Evolutionary conservation across 257 asterid genomes (phyloP).

Genomic region (Solanum boliviense): DNA sequence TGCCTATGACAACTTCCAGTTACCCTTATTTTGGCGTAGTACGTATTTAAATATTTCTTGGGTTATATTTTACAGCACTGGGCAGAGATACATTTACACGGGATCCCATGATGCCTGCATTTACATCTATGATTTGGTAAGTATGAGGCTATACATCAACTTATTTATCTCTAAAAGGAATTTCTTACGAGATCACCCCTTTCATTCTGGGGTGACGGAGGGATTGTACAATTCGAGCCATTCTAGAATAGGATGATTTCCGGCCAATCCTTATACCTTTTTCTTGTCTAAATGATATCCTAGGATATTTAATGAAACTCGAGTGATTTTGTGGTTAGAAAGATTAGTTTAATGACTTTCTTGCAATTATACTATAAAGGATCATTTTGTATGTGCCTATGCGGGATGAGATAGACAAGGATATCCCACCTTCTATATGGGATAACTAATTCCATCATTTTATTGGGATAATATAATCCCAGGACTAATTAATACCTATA

Average conservation of each 20-base stretch:
- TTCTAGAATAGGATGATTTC: background rate
- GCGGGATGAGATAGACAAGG: background rate
- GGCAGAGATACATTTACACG: conserved; percentile 86
- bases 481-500: background rate
- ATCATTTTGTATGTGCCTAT: background rate
- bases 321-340: background rate
- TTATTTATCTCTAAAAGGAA: background rate
- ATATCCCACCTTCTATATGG: background rate
- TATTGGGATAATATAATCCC: background rate
- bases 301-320: background rate
- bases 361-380: background rate
- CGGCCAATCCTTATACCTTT: background rate
- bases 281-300: background rate
- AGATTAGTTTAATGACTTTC: background rate
- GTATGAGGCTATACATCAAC: conserved; percentile 4
- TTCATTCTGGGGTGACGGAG: background rate
- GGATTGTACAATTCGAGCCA: background rate
- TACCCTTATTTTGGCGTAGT: background rate
- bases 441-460: background rate
- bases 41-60: background rate
- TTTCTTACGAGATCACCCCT: background rate
- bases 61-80: conserved; percentile 51
- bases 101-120: conserved; percentile 72
- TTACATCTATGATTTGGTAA: conserved; percentile 77
- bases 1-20: background rate